These are phyloP conservation scores for Jackrogersella multiformis DNA, from an alignment of 495 filamentous ascomycete species.

Conservation along the genomic window DNA sequence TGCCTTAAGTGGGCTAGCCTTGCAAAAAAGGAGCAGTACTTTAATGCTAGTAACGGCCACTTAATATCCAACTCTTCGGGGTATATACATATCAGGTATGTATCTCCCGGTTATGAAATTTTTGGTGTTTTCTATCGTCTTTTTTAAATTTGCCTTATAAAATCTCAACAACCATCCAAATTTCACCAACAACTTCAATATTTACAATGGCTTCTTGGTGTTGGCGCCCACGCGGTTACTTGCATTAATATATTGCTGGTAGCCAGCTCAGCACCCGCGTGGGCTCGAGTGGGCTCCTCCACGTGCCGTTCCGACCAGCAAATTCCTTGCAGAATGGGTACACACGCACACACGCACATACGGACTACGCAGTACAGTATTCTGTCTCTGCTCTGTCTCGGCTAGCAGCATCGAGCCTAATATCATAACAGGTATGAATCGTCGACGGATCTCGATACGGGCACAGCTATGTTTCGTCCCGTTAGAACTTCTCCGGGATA, in stretches of 20 bases:
- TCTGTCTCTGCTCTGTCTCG: constrained; percentile 34
- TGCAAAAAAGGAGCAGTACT: constrained; percentile 6
- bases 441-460: neutral
- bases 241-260: constrained; percentile 7
- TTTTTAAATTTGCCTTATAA: neutral
- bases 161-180: constrained; percentile 6
- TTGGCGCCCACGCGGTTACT: constrained; percentile 13
- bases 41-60: constrained; percentile 7
- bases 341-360: no score
- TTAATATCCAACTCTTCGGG: constrained; percentile 9
- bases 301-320: constrained; percentile 26
- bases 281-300: constrained; percentile 23
- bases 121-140: neutral
- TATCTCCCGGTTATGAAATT: constrained; percentile 3
- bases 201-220: neutral
- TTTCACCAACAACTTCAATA: constrained; percentile 1
- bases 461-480: constrained; percentile 29
- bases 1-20: constrained; percentile 11
- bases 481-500: constrained; percentile 10
- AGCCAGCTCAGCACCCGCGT: constrained; percentile 16
- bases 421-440: constrained; percentile 3
- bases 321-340: constrained; percentile 23
- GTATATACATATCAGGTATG: neutral
- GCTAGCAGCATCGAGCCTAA: constrained; percentile 16
- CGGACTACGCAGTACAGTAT: no score